Evolutionary conservation across 2,329 filamentous ascomycete species (phyloP).

Genomic region (Pseudocercospora crystallina): DNA sequence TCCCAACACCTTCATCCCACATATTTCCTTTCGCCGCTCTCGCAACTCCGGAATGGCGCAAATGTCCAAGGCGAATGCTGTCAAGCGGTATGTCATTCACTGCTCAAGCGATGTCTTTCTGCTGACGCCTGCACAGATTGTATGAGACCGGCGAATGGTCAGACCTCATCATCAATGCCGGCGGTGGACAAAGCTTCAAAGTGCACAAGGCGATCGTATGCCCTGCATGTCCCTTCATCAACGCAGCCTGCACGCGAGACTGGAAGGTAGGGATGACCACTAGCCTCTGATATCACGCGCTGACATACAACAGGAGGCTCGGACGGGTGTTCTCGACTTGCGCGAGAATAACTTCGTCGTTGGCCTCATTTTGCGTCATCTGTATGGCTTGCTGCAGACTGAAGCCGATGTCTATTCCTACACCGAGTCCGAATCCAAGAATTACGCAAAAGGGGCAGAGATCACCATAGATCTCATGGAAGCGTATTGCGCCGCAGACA

Average conservation of each 20-base stretch:
- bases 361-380: neutral
- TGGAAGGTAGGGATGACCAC: no score
- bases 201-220: conserved; percentile 16
- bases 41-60: no score
- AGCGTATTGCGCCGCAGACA: neutral
- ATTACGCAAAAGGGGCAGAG: no score
- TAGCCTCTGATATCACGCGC: no score
- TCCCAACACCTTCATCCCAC: no score
- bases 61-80: neutral
- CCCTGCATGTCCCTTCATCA: conserved; percentile 6
- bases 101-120: neutral
- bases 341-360: neutral
- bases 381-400: neutral
- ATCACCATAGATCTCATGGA: neutral
- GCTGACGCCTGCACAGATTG: neutral
- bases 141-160: conserved; percentile 12
- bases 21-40: no score
- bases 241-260: conserved; percentile 5
- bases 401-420: neutral
- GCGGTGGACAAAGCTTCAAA: neutral
- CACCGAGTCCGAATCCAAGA: no score
- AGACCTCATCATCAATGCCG: conserved; percentile 7
- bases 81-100: neutral
- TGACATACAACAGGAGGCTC: no score
- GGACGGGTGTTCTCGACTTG: neutral